phyloP scores from a whole-genome alignment of 495 filamentous ascomycete genomes.

The Xylaria scruposa region DNA sequence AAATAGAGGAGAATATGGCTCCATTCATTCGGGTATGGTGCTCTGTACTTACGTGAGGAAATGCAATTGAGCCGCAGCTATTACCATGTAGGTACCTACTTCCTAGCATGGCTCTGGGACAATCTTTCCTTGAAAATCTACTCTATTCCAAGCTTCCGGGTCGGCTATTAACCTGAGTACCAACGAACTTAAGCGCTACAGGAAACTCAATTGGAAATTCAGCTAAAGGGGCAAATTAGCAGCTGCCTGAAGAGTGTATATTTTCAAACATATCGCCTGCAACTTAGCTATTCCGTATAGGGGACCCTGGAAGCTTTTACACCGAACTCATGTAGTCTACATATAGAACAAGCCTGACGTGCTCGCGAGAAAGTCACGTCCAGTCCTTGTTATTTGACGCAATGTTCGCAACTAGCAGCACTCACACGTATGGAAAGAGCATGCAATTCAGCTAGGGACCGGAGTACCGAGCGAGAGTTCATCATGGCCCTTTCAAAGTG shows the following conservation, averaged over 20 bases:
- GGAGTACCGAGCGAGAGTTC: too few species aligned
- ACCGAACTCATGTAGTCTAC: neutral
- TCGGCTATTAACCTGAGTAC: neutral
- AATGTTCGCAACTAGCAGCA: too few species aligned
- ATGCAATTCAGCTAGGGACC: too few species aligned
- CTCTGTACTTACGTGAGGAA: neutral
- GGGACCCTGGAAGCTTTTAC: neutral
- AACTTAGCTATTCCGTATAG: neutral
- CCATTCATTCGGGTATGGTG: neutral
- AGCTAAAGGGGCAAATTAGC: neutral
- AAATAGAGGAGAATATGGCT: neutral
- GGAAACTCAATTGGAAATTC: neutral
- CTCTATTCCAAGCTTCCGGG: neutral
- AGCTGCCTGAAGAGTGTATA: neutral
- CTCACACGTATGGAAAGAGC: too few species aligned
- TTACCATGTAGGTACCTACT: neutral
- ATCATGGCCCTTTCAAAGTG: too few species aligned
- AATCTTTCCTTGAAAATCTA: neutral
- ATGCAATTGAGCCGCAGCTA: neutral
- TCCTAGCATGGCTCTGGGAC: neutral
- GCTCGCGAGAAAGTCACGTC: too few species aligned
- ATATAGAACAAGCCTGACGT: too few species aligned
- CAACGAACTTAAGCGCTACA: neutral
- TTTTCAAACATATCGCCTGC: neutral
- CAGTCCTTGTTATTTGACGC: too few species aligned